Evolutionary conservation across 306 rosid genomes (phyloP).

Genomic region (Sicyos edulis): DNA sequence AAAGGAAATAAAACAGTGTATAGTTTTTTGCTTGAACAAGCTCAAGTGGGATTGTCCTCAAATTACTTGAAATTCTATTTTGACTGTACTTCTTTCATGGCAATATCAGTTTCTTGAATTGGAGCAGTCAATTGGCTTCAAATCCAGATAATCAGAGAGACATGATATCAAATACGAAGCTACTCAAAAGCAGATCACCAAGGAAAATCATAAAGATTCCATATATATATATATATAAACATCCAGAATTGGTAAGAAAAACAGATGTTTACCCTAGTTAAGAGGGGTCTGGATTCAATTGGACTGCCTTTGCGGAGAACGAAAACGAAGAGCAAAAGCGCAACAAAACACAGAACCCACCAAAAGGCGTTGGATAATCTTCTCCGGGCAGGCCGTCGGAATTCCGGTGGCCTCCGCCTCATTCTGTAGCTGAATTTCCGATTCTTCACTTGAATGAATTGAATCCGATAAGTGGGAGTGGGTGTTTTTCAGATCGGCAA

Average conservation of each 20-base stretch:
- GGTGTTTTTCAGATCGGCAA: conserved; percentile 6
- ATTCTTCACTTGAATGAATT: not conserved
- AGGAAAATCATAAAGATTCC: not conserved
- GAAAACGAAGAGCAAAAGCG: conserved; percentile 62
- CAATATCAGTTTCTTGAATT: not conserved
- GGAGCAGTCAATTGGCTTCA: not conserved
- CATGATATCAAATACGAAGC: not conserved
- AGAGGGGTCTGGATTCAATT: conserved; percentile 65
- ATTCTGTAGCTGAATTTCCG: conserved; percentile 25
- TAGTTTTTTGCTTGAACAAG: not conserved
- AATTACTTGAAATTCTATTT: not conserved
- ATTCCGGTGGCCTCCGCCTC: conserved; percentile 76
- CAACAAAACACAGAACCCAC: conserved; percentile 64
- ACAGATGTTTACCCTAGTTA: conserved; percentile 43
- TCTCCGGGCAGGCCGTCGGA: conserved; percentile 73
- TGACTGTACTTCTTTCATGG: not conserved
- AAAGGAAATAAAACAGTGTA: no score
- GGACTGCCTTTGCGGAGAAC: conserved; percentile 61
- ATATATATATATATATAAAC: no score
- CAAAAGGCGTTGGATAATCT: conserved; percentile 65
- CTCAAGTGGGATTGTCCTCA: not conserved
- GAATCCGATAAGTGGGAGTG: not conserved
- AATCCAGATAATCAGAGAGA: not conserved
- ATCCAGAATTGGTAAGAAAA: conserved; percentile 34
- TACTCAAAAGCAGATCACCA: not conserved